Percentiles rank a stretch among this genome's conserved stretches.
These are phyloP conservation scores for Saccharomyces kudriavzevii DNA, from an alignment of 805 yeast genomes.

Conservation along the genomic window DNA sequence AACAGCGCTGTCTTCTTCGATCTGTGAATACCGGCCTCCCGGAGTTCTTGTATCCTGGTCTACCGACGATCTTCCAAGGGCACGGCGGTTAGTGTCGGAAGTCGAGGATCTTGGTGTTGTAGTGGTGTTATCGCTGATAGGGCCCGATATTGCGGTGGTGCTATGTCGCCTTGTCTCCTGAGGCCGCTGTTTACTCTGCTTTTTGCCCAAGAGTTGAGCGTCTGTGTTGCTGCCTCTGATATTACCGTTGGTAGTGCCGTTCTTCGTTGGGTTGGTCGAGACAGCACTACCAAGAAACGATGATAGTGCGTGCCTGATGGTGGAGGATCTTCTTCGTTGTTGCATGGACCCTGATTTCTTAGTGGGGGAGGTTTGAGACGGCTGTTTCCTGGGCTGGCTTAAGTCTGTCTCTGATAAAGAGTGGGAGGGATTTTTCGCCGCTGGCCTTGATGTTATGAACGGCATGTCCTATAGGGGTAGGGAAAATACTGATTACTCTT, in stretches of 20 bases:
- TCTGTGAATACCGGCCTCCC: background rate
- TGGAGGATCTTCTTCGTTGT: conserved; percentile 15
- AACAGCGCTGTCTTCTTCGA: background rate
- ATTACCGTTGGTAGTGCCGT: conserved; percentile 1
- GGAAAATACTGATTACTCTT: background rate
- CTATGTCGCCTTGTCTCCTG: background rate
- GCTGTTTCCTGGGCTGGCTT: background rate
- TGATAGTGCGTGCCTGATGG: conserved; percentile 21
- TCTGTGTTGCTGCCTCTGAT: background rate
- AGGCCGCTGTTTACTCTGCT: background rate
- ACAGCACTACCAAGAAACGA: conserved; percentile 12
- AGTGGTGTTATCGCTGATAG: background rate
- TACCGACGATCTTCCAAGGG: background rate
- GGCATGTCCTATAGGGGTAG: background rate
- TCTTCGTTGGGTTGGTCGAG: background rate
- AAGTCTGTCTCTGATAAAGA: background rate
- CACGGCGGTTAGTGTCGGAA: background rate
- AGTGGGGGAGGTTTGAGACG: conserved; percentile 1
- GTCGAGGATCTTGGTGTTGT: background rate
- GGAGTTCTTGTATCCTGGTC: background rate
- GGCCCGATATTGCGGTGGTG: background rate
- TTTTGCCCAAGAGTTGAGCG: background rate
- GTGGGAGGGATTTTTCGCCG: background rate
- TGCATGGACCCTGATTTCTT: conserved; percentile 1
- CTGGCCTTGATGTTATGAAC: background rate